Evolutionary conservation across 108 stramenopile species (phyloP).

Genomic region (Pseudonitzschia multiseries): DNA sequence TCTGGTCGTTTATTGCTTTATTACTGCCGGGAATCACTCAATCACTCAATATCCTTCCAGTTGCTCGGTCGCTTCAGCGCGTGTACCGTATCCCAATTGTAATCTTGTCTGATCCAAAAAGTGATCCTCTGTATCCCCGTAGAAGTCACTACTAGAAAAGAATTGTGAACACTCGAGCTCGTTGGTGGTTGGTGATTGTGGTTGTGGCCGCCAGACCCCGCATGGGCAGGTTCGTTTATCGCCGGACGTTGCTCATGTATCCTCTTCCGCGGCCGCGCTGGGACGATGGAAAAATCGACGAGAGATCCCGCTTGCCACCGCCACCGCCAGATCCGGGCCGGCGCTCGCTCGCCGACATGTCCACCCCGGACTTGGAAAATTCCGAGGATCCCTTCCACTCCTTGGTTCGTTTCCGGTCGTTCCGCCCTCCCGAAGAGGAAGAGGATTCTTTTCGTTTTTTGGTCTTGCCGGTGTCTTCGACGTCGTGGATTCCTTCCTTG

Average conservation of each 20-base stretch:
- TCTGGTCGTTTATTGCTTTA: no score
- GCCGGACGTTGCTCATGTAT: slow-evolving; percentile 34
- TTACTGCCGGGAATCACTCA: no score
- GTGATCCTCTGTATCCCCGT: no score
- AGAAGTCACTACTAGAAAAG: no score
- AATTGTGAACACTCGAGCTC: no score
- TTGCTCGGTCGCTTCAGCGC: no score
- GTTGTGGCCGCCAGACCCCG: no score
- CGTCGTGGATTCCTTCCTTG: slow-evolving; percentile 63
- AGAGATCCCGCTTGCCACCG: slow-evolving; percentile 25
- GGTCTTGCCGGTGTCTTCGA: slow-evolving; percentile 7
- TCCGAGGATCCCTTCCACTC: slow-evolving; percentile 37
- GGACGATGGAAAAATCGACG: slow-evolving; percentile 67
- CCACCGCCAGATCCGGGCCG: neutral
- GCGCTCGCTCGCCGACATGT: slow-evolving; percentile 56
- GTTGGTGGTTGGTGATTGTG: no score
- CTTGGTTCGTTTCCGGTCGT: slow-evolving; percentile 21
- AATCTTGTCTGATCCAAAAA: no score
- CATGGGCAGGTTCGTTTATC: neutral
- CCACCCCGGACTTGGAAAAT: slow-evolving; percentile 49
- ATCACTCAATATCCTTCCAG: no score
- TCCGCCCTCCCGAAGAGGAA: neutral
- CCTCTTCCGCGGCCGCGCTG: slow-evolving; percentile 64
- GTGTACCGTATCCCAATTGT: no score
- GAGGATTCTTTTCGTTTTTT: slow-evolving; percentile 7